Percentiles rank a stretch among this genome's conserved stretches.
Conservation (phyloP, 345 rosid genomes). For the Cardamine resedifolia region DNA sequence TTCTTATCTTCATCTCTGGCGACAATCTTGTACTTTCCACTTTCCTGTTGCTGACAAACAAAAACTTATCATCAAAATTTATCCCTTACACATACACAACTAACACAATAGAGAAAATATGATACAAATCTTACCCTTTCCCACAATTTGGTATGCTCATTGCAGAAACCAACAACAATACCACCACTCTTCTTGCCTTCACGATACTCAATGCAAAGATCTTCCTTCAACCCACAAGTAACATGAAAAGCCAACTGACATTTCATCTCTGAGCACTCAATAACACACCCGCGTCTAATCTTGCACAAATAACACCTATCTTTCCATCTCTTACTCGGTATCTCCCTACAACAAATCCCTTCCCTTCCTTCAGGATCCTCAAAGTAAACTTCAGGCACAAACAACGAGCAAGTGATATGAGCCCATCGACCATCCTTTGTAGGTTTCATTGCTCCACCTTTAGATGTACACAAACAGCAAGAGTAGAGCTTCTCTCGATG, state of each 20-base stretch:
- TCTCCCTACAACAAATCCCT: slow-evolving; percentile 56
- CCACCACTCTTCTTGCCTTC: slow-evolving; percentile 64
- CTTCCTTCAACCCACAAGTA: slow-evolving; percentile 77
- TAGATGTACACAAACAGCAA: slow-evolving; percentile 66
- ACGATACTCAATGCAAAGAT: slow-evolving; percentile 73
- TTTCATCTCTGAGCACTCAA: slow-evolving; percentile 83
- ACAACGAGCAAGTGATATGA: slow-evolving; percentile 72
- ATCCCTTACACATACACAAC: background rate
- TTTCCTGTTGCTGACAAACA: slow-evolving; percentile 68
- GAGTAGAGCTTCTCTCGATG: slow-evolving; percentile 20
- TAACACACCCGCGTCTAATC: slow-evolving; percentile 67
- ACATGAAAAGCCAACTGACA: slow-evolving; percentile 75
- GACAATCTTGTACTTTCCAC: slow-evolving; percentile 96
- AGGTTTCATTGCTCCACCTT: slow-evolving; percentile 65
- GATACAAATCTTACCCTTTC: slow-evolving; percentile 53
- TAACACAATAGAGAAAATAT: background rate
- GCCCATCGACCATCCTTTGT: slow-evolving; percentile 70
- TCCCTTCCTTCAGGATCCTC: slow-evolving; percentile 87
- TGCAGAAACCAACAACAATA: slow-evolving; percentile 89
- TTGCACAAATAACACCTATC: slow-evolving; percentile 65
- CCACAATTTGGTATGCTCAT: slow-evolving; percentile 72
- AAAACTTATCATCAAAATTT: slow-evolving; percentile 4
- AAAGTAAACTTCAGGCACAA: slow-evolving; percentile 88
- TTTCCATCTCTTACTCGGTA: slow-evolving; percentile 65
- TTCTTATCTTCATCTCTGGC: slow-evolving; percentile 56